Evolutionary conservation across 2,329 filamentous ascomycete species (phyloP), one percentile per base, ranked within the genome.

Genomic region (Huntiella omanensis): DNA sequence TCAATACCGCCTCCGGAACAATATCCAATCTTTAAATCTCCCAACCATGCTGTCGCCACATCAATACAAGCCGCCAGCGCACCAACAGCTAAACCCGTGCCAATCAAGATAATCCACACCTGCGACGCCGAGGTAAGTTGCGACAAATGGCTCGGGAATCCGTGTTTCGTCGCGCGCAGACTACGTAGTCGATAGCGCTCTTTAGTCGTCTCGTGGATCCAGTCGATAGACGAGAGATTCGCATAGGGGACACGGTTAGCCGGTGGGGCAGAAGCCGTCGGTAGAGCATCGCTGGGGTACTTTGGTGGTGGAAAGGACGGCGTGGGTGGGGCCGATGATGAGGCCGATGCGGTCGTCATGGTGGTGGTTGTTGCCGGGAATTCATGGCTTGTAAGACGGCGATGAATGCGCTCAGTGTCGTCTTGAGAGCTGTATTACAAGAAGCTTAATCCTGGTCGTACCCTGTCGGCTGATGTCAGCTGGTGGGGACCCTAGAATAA

Each of bases 141-240:
- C 51, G 73, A 77, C 46, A 81, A 55, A 55, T 85, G 76, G 10
- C 86, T 85, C 15, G 87, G 50, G 4, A 94, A 54, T 0, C 86
- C 83, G 2, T 15, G n/a, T 4, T 19, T 16, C 16, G 34, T 33
- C 15, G 73, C 69, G 0, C 80, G 74, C 15, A 98, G 67, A 28
- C 81, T 73, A n/a, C 85, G 75, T 55, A 92, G 65, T 17, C 91
- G 76, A 60, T 93, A 85, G 15, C 91, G 76, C 64, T 98, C 91
- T 61, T 95, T 95, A 45, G 83, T 91, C 58, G 96, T 94, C 62
- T 98, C 91, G 56, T 94, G 96, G 58, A 96, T 96, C 91, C 91
- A 98, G 65, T 98, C 91, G 59, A 98, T 98, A 49, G 91, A 88
- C 12, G 88, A 95, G 59, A 95, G 69, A 63, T 98, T 83, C 57